Percentiles rank a stretch among this genome's conserved stretches.
These are phyloP conservation scores for Phyllosticta capitalensis DNA, from an alignment of 2,329 filamentous ascomycete species.

Conservation along the genomic window DNA sequence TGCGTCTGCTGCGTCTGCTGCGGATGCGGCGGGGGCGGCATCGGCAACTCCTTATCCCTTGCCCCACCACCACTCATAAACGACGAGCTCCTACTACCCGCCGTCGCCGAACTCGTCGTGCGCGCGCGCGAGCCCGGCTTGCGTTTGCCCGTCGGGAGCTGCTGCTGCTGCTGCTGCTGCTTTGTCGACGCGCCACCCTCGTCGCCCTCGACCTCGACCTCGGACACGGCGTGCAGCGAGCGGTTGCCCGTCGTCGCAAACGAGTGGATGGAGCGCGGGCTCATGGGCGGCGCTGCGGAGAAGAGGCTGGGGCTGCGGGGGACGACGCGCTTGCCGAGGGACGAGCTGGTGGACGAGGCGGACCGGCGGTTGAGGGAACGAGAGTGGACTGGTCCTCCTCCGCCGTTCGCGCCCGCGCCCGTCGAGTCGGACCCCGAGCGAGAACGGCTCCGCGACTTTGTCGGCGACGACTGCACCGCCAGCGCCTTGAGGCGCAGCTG, in stretches of 20 bases:
- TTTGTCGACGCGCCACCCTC: no score
- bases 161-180: no score
- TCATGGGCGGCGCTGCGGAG: background rate
- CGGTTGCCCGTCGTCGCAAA: background rate
- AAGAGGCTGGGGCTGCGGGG: background rate
- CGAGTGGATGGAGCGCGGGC: background rate
- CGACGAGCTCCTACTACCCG: background rate
- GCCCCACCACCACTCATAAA: no score
- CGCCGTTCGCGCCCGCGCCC: no score
- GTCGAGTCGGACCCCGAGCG: background rate
- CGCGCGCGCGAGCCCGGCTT: no score
- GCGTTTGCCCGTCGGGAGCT: no score
- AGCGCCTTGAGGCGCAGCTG: background rate
- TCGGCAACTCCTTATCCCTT: background rate
- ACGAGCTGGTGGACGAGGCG: constrained; percentile 2
- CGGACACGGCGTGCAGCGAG: background rate
- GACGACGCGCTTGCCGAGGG: constrained; percentile 5
- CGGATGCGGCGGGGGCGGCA: no score
- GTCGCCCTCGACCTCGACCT: background rate
- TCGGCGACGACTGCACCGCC: background rate
- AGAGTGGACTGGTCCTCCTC: no score
- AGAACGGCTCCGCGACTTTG: background rate
- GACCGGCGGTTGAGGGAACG: background rate
- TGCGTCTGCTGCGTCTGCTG: no score
- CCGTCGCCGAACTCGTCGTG: background rate